Evolutionary conservation across 2,329 filamentous ascomycete species (phyloP).

Genomic region (Chrysoporthe deuterocubensis): DNA sequence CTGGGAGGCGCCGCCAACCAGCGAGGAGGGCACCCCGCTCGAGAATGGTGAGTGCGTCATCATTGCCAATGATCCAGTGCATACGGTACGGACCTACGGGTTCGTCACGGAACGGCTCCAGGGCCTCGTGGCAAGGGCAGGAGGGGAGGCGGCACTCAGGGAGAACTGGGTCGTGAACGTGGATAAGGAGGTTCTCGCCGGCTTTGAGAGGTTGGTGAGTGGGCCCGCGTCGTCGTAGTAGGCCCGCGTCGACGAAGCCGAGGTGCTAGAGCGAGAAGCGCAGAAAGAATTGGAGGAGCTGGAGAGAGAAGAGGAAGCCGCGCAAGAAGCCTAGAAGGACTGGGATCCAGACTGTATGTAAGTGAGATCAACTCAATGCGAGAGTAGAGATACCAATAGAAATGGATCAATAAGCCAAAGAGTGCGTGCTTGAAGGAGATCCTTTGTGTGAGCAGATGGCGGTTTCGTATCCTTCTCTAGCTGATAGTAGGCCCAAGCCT

Average conservation of each 20-base stretch:
- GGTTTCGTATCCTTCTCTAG: neutral
- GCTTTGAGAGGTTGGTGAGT: slow-evolving; percentile 56
- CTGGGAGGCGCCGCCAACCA: slow-evolving; percentile 43
- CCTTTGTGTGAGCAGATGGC: neutral
- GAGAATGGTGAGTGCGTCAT: slow-evolving; percentile 58
- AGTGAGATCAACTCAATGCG: neutral
- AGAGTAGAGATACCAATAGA: slow-evolving; percentile 5
- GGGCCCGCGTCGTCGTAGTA: slow-evolving; percentile 1
- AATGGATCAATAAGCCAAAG: neutral
- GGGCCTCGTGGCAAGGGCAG: slow-evolving; percentile 60
- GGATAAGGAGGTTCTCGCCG: slow-evolving; percentile 70
- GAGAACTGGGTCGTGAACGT: slow-evolving; percentile 74
- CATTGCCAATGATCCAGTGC: slow-evolving; percentile 66
- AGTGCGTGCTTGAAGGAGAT: neutral
- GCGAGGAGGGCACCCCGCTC: slow-evolving; percentile 61
- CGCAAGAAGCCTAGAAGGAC: neutral
- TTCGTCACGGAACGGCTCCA: slow-evolving; percentile 69
- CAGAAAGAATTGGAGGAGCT: neutral
- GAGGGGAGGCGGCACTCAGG: slow-evolving; percentile 69
- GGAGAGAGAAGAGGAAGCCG: neutral
- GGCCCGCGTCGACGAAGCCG: neutral
- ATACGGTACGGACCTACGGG: slow-evolving; percentile 64
- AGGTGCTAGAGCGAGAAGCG: neutral
- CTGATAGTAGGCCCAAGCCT: neutral
- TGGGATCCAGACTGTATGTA: slow-evolving; percentile 1